Evolutionary conservation across 176 grass and related monocot genomes (phyloP), one percentile per base, ranked within the genome.

Genomic region (Oryza nivara): DNA sequence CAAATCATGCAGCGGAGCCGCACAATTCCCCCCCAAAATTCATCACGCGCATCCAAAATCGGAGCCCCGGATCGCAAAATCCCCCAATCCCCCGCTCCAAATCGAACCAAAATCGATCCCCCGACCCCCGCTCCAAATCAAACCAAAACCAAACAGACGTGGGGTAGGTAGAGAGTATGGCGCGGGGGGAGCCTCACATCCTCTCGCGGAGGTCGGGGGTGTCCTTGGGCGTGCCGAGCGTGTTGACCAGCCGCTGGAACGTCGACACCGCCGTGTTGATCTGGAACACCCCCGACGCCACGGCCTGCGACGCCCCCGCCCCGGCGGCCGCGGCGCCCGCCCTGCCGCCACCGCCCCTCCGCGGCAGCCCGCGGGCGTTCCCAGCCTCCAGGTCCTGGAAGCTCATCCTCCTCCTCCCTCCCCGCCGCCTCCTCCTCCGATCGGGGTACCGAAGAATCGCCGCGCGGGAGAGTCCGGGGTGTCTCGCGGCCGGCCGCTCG

Each of bases 321-420:
- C 73, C 68, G 35, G 32, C 88, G 51, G 45, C 86, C 46, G 15
- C 68, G 7, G 1, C 86, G 0, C 7, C n/a, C 28, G 11, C 82
- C 70, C 43, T 7, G 2, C 20, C 22, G 2, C 22, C 14, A 26
- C 47, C 74, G 74, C 60, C 77, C 48, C 38, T 30, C 66, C 66
- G 74, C 67, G 83, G 78, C 77, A 77, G 30, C 56, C 78, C 88
- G 11, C 84, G 86, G 74, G 71, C 85, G 82, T 86, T 76, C 3
- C 96, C 96, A 12, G 93, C 85, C 78, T 95, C 96, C 64, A 98
- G 89, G 92, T 98, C 96, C 86, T 98, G 91, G 85, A 98, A 98
- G 88, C 93, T 98, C 95, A 98, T 98, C 90, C 46, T 76, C 52
- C 3, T 5, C 9, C 41, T 73, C 49, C 13, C 36, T 38, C 36